Evolutionary conservation across 179 eudicot species (phyloP), one percentile per base, ranked within the genome.

Genomic region (Spinacia oleracea): DNA sequence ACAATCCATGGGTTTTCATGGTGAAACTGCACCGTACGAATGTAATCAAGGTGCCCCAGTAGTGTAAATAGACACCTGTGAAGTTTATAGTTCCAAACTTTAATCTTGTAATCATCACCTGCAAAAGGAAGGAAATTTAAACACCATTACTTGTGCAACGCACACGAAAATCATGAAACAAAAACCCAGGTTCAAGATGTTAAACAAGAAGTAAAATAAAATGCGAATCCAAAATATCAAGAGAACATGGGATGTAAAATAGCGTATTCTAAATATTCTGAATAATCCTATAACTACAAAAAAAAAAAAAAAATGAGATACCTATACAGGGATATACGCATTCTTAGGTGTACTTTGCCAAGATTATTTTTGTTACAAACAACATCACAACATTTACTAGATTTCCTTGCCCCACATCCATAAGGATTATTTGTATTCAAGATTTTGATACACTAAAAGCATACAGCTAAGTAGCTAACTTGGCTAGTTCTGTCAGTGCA

Each of bases 41-140:
- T 93, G 85, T 93, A 92, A 87, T 93, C 98, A 40, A 91, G 98
- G 76, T 93, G 98, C 25, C 98, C 97, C 78, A 93, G 97, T 70
- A 93, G 91, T 12, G 97, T 92, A 83, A 93, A 93, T 55, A 93
- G 90, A 82, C 98, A 92, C 78, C 95, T 83, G 82, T 93, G 97
- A 81, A 88, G 46, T 84, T 93, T 93, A 86, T 93, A 93, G 86
- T 92, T 93, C 98, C 98, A 93, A 51, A 93, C 97, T 84, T 93
- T 93, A 63, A 93, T 93, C 87, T 93, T 91, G 86, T 91, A 93
- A 83, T 93, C 97, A 73, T 93, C 98, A 79, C 98, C 98, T 93
- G 86, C 71, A 81, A 59, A 46, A 78, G 45, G 42, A 65, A 70
- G 75, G 35, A 43, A 76, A 64, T 43, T 66, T 48, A 6, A 48